Conservation (phyloP, 1,284 basidiomycete species). For the Trichosporon faecale region DNA sequence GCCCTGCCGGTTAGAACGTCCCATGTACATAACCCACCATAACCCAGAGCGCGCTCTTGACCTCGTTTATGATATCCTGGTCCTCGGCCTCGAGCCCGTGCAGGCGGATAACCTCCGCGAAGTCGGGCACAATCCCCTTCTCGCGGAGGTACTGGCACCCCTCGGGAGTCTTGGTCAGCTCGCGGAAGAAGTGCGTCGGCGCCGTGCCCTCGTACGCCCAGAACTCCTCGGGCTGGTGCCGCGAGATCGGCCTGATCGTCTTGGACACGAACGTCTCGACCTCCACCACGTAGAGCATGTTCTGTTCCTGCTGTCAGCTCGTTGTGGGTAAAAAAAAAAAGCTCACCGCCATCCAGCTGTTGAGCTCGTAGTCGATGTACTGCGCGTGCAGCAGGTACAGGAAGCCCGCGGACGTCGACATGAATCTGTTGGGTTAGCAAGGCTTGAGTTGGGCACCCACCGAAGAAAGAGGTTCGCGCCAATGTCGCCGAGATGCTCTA, state of each 20-base stretch:
- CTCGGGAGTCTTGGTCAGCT: slow-evolving; percentile 91
- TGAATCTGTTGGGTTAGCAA: slow-evolving; percentile 64
- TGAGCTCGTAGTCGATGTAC: slow-evolving; percentile 92
- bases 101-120: slow-evolving; percentile 81
- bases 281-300: slow-evolving; percentile 51
- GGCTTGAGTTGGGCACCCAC: slow-evolving; percentile 54
- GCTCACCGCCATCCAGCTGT: slow-evolving; percentile 87
- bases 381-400: slow-evolving; percentile 84
- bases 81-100: slow-evolving; percentile 84
- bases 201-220: slow-evolving; percentile 76
- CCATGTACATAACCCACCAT: slow-evolving; percentile 62
- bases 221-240: slow-evolving; percentile 43
- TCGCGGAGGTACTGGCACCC: slow-evolving; percentile 86
- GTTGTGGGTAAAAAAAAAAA: too few relatives aligned
- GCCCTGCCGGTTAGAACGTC: slow-evolving; percentile 60
- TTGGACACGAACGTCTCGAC: slow-evolving; percentile 50
- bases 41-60: slow-evolving; percentile 96
- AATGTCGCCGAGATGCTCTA: slow-evolving; percentile 91
- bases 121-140: slow-evolving; percentile 86
- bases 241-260: slow-evolving; percentile 44
- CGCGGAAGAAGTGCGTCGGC: slow-evolving; percentile 95
- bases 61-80: slow-evolving; percentile 72
- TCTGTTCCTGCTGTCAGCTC: slow-evolving; percentile 41
- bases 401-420: slow-evolving; percentile 91
- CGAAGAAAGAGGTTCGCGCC: slow-evolving; percentile 83